Evolutionary conservation across 1,284 basidiomycete genomes (phyloP).

Genomic region (Blastosporella zonata): DNA sequence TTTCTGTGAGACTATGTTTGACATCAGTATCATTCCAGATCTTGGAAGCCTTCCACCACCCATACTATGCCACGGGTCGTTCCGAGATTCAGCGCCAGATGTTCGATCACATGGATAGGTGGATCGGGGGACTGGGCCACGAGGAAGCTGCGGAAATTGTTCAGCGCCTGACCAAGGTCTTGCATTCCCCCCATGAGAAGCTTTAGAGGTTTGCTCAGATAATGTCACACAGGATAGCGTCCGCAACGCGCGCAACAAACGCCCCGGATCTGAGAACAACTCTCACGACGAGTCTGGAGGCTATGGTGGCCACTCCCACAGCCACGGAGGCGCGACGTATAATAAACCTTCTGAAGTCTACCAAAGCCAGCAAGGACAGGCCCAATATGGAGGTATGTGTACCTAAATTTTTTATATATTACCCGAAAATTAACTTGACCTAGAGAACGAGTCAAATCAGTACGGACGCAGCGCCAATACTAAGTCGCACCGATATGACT

Average conservation of each 20-base stretch:
- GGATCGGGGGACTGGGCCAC: slow-evolving; percentile 51
- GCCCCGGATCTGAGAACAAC: slow-evolving; percentile 30
- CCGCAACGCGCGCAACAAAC: slow-evolving; percentile 34
- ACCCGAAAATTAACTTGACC: not conserved
- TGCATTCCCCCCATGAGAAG: not conserved
- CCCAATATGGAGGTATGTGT: slow-evolving; percentile 17
- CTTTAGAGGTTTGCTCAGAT: slow-evolving; percentile 1
- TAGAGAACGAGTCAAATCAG: not conserved
- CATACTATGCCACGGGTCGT: slow-evolving; percentile 55
- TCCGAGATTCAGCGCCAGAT: slow-evolving; percentile 65
- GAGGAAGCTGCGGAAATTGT: slow-evolving; percentile 42
- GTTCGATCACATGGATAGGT: slow-evolving; percentile 56
- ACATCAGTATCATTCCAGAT: slow-evolving; percentile 34
- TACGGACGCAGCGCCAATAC: slow-evolving; percentile 1
- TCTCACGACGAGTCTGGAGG: slow-evolving; percentile 32
- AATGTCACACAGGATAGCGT: slow-evolving; percentile 35
- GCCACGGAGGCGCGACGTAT: slow-evolving; percentile 14
- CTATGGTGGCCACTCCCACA: slow-evolving; percentile 32
- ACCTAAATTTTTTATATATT: not conserved
- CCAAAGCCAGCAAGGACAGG: slow-evolving; percentile 14
- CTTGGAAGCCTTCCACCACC: slow-evolving; percentile 69
- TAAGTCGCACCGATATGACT: slow-evolving; percentile 7
- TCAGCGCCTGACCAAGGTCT: slow-evolving; percentile 48
- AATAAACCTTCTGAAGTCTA: slow-evolving; percentile 9
- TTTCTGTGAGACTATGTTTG: not conserved